Evolutionary conservation across 805 yeast genomes (phyloP).

Genomic region (Maudiozyma saulgeensis): DNA sequence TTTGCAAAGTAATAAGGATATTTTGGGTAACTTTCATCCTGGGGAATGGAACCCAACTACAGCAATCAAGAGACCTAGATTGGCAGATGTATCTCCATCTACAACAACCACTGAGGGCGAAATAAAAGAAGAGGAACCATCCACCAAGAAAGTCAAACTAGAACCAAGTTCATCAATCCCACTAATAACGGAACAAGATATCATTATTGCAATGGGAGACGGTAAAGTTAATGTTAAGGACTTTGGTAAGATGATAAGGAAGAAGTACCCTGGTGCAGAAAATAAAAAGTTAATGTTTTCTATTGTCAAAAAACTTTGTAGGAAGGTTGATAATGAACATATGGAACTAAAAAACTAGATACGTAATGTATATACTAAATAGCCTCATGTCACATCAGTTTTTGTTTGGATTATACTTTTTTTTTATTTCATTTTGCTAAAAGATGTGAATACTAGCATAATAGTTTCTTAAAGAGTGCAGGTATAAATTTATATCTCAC

Average conservation of each 20-base stretch:
- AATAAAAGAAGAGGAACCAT: slow-evolving; percentile 4
- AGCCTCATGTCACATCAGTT: not conserved
- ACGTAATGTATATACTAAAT: not conserved
- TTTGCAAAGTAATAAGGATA: slow-evolving; percentile 52
- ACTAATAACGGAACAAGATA: slow-evolving; percentile 62
- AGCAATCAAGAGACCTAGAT: slow-evolving; percentile 32
- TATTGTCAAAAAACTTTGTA: slow-evolving; percentile 24
- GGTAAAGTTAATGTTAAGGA: slow-evolving; percentile 39
- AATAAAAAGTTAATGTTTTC: slow-evolving; percentile 25
- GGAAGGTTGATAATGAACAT: slow-evolving; percentile 24
- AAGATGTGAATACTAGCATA: not conserved
- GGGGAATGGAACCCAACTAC: slow-evolving; percentile 77
- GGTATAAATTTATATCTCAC: not conserved
- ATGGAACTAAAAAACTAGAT: slow-evolving; percentile 22
- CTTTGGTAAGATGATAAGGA: slow-evolving; percentile 50
- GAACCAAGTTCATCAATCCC: slow-evolving; percentile 19
- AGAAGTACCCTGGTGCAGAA: slow-evolving; percentile 35
- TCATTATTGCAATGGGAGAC: slow-evolving; percentile 47
- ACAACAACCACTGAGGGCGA: slow-evolving; percentile 1
- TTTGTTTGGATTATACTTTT: not conserved
- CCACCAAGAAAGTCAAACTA: slow-evolving; percentile 33
- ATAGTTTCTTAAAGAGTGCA: not conserved
- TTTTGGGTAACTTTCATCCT: slow-evolving; percentile 56
- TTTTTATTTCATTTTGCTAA: not conserved
- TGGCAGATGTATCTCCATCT: slow-evolving; percentile 2